phyloP scores from a whole-genome alignment of 345 rosid genomes.

The Salix dunnii region DNA sequence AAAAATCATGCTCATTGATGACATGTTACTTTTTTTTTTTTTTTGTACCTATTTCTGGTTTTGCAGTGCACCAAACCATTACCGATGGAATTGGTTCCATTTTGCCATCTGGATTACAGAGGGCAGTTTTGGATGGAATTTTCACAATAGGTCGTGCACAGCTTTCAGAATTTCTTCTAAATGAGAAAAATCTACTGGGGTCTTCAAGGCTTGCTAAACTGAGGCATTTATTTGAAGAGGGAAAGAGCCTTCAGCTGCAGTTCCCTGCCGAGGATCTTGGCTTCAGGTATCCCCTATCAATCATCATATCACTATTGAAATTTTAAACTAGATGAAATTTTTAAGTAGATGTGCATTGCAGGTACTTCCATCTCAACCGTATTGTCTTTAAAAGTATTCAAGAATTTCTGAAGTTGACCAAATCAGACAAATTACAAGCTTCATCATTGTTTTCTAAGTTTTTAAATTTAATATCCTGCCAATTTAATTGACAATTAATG shows the following conservation, averaged over 20 bases:
- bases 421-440: background rate
- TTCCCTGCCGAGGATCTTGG: constrained; percentile 99
- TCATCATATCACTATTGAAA: too few species aligned
- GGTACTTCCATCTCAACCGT: background rate
- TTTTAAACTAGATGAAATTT: background rate
- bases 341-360: background rate
- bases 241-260: constrained; percentile 91
- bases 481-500: background rate
- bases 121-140: constrained; percentile 63
- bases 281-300: constrained; percentile 55
- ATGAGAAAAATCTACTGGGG: constrained; percentile 74
- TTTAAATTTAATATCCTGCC: background rate
- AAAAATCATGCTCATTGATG: background rate
- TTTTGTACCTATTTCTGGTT: constrained; percentile 10
- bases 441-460: background rate
- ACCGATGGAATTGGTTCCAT: constrained; percentile 51
- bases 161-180: constrained; percentile 68
- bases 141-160: constrained; percentile 85
- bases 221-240: constrained; percentile 70
- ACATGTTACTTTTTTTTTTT: constrained; percentile 13
- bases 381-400: background rate
- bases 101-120: constrained; percentile 73
- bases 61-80: constrained; percentile 60
- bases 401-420: background rate
- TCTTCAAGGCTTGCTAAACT: constrained; percentile 66